Conservation (phyloP, 495 filamentous ascomycete species). For the Pyrenula aspistea region DNA sequence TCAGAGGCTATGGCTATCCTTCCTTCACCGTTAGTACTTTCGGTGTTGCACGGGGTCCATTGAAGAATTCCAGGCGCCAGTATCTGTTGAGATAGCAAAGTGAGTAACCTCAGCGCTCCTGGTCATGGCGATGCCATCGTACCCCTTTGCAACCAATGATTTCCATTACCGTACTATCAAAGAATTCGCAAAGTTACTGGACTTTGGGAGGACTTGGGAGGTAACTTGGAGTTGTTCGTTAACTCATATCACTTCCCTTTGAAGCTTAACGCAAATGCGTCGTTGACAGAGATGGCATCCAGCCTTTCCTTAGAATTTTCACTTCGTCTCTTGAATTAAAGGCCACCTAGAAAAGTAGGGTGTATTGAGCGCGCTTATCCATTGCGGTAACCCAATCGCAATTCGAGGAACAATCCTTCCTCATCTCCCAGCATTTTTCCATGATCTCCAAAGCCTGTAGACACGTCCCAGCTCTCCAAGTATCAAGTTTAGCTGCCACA, state of each 20-base stretch:
- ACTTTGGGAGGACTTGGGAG: not conserved
- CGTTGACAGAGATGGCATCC: no score
- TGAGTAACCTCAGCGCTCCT: not conserved
- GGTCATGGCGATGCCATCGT: not conserved
- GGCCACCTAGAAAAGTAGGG: conserved; percentile 4
- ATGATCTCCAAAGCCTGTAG: not conserved
- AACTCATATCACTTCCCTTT: not conserved
- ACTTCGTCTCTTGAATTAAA: not conserved
- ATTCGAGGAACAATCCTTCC: not conserved
- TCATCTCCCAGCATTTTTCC: conserved; percentile 1
- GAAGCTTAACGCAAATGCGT: not conserved
- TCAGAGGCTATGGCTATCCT: not conserved
- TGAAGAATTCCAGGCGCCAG: not conserved
- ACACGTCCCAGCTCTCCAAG: not conserved
- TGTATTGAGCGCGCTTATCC: not conserved
- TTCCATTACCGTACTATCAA: not conserved
- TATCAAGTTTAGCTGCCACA: not conserved
- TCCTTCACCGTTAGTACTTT: not conserved
- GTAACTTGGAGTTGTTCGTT: not conserved
- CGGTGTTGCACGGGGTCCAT: not conserved
- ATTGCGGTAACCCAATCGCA: conserved; percentile 3
- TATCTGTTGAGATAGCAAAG: not conserved
- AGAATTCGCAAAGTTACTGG: not conserved
- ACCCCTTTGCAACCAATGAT: not conserved
- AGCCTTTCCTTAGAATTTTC: not conserved